These are phyloP conservation scores for Drechslera avenae DNA, from an alignment of 2,329 filamentous ascomycete species.

Conservation along the genomic window DNA sequence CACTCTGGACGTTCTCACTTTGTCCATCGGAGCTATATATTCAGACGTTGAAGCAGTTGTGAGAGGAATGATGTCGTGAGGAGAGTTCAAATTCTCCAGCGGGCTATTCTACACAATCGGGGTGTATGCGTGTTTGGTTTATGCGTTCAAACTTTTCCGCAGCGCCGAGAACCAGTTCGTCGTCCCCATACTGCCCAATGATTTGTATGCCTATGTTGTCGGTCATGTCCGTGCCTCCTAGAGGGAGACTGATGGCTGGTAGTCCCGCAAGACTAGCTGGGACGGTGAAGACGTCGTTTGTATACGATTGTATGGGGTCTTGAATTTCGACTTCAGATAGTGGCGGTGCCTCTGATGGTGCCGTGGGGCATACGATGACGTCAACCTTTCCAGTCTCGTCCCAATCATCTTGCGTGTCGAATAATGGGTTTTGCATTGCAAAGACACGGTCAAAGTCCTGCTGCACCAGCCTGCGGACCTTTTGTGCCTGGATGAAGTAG, in stretches of 20 bases:
- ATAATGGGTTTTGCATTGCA: slow-evolving; percentile 69
- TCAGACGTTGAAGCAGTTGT: too few relatives aligned
- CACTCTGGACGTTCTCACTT: too few relatives aligned
- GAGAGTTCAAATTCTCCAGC: too few relatives aligned
- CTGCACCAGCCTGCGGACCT: slow-evolving; percentile 81
- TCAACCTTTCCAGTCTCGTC: slow-evolving; percentile 70
- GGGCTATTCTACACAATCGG: too few relatives aligned
- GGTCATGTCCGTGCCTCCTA: slow-evolving; percentile 46
- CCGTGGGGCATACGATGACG: slow-evolving; percentile 84
- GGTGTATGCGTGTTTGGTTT: too few relatives aligned
- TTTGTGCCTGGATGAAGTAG: slow-evolving; percentile 94
- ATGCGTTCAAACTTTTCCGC: slow-evolving; percentile 47
- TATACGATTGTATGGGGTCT: slow-evolving; percentile 73
- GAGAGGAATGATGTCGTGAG: too few relatives aligned
- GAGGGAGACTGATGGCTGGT: slow-evolving; percentile 83
- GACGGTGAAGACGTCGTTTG: slow-evolving; percentile 95
- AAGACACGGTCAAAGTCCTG: slow-evolving; percentile 86
- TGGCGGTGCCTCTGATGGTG: slow-evolving; percentile 74
- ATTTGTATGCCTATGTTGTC: slow-evolving; percentile 69
- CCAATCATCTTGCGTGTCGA: slow-evolving; percentile 35
- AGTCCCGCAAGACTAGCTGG: slow-evolving; percentile 91
- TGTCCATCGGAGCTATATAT: too few relatives aligned
- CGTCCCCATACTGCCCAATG: slow-evolving; percentile 82
- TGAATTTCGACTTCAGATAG: slow-evolving; percentile 63
- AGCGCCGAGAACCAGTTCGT: slow-evolving; percentile 65